Percentiles rank a stretch among this genome's conserved stretches.
These are phyloP conservation scores for Penicillium sp. DNA, from an alignment of 2,329 filamentous ascomycete genomes.

Conservation along the genomic window DNA sequence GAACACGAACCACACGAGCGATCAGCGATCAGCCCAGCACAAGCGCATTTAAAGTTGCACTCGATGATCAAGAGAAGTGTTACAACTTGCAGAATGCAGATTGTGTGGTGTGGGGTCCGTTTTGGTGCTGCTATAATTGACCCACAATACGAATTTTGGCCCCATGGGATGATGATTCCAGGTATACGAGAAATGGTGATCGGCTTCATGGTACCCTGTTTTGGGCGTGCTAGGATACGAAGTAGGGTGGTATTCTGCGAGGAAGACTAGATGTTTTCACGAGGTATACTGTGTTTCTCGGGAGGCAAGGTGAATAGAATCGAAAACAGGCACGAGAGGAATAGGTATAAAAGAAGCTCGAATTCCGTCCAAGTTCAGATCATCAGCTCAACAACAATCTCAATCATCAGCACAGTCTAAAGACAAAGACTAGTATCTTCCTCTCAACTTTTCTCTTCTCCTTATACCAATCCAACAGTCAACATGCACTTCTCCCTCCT, in stretches of 20 bases:
- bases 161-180: background rate
- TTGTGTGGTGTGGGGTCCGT: background rate
- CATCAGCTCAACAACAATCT: constrained; percentile 8
- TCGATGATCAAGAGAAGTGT: background rate
- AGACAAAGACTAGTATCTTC: constrained; percentile 2
- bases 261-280: constrained; percentile 1
- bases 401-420: constrained; percentile 3
- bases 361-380: background rate
- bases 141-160: constrained; percentile 9
- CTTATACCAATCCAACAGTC: background rate
- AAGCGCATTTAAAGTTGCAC: constrained; percentile 6
- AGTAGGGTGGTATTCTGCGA: constrained; percentile 12
- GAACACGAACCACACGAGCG: constrained; percentile 9
- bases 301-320: background rate
- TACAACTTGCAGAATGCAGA: background rate
- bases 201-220: background rate
- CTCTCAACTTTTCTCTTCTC: background rate
- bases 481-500: constrained; percentile 12
- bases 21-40: background rate
- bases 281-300: background rate
- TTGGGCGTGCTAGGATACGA: constrained; percentile 5
- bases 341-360: constrained; percentile 3
- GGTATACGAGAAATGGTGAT: constrained; percentile 1
- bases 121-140: constrained; percentile 2
- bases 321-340: background rate